Evolutionary conservation across 2,329 filamentous ascomycete species (phyloP).

Genomic region (Colletotrichum gigasporum): DNA sequence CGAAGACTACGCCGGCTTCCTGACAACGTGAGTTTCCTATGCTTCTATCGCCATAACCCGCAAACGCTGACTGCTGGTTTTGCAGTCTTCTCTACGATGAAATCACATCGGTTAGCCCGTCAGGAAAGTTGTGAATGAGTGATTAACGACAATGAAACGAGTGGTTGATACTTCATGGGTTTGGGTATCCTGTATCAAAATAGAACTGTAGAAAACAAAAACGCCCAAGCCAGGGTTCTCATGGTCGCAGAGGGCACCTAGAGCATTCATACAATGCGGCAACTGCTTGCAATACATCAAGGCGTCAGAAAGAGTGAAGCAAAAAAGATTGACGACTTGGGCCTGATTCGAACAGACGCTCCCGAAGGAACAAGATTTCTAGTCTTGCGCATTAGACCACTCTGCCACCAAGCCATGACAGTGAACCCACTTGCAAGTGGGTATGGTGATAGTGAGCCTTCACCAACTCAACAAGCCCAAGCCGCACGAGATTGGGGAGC

Average conservation of each 20-base stretch:
- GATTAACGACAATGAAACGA: not conserved
- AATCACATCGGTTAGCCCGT: not conserved
- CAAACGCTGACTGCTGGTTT: not conserved
- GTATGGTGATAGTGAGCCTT: no score
- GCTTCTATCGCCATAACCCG: not conserved
- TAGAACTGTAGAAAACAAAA: no score
- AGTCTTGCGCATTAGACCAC: conserved; percentile 16
- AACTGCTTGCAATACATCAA: no score
- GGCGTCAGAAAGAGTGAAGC: not conserved
- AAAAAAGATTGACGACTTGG: not conserved
- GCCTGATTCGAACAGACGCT: conserved; percentile 16
- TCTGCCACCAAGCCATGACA: not conserved
- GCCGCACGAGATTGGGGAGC: no score
- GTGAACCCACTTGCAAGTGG: not conserved
- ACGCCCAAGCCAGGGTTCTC: no score
- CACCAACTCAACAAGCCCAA: no score
- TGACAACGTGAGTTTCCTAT: conserved; percentile 20
- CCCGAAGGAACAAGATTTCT: conserved; percentile 13
- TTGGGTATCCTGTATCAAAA: not conserved
- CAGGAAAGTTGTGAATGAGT: not conserved
- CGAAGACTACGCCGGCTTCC: conserved; percentile 25
- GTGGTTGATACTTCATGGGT: not conserved
- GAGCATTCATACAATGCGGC: not conserved
- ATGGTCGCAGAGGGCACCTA: not conserved
- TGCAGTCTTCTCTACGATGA: conserved; percentile 20